These are phyloP conservation scores for Xylariaceae sp. DNA, from an alignment of 2,329 filamentous ascomycete species.

Conservation along the genomic window DNA sequence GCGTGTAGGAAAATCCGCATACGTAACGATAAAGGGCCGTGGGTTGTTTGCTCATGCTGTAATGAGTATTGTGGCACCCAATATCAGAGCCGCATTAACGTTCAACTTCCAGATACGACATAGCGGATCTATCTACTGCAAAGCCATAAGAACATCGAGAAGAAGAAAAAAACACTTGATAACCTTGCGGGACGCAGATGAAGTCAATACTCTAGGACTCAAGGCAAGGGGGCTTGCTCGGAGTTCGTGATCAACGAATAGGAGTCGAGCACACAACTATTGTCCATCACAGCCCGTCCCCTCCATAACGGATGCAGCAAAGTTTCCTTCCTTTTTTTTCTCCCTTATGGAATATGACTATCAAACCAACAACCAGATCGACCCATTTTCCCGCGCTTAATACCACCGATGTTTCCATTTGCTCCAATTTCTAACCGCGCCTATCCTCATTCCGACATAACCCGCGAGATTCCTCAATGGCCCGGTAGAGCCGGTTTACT, in stretches of 20 bases:
- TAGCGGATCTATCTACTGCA: not conserved
- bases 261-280: slow-evolving; percentile 1
- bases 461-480: not conserved
- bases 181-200: not conserved
- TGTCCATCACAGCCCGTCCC: not conserved
- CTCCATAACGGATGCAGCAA: too few relatives aligned
- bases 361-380: not conserved
- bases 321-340: too few relatives aligned
- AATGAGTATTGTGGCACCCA: not conserved
- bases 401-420: not conserved
- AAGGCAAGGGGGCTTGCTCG: not conserved
- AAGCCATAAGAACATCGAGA: too few relatives aligned
- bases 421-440: not conserved
- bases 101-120: not conserved
- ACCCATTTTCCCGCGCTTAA: not conserved
- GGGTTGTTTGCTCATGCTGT: not conserved
- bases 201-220: not conserved
- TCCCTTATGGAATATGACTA: not conserved
- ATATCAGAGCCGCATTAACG: not conserved
- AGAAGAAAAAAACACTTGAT: too few relatives aligned
- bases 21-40: not conserved
- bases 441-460: not conserved
- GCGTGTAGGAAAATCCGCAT: not conserved
- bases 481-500: not conserved
- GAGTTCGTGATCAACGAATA: slow-evolving; percentile 4